These are phyloP conservation scores for Colletotrichum lindemuthianum DNA, from an alignment of 2,329 filamentous ascomycete species.

Conservation along the genomic window DNA sequence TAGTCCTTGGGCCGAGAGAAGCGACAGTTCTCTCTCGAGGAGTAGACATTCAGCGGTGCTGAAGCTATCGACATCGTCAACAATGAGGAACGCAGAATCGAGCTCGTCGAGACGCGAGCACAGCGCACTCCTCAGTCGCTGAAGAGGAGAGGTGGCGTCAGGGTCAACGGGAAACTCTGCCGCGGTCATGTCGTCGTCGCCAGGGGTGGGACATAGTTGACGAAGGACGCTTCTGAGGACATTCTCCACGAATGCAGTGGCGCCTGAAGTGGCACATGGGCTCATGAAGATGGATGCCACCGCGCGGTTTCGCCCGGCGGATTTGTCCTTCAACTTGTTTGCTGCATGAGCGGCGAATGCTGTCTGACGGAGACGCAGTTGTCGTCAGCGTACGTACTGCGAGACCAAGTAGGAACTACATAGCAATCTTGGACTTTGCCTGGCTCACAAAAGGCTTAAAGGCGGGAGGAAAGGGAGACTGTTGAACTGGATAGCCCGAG, in stretches of 20 bases:
- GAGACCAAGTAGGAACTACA: no score
- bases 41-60: constrained; percentile 3
- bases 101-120: constrained; percentile 12
- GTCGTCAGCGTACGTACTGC: no score
- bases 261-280: background rate
- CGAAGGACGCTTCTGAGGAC: background rate
- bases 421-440: no score
- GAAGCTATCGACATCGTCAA: constrained; percentile 11
- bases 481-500: no score
- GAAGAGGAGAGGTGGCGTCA: constrained; percentile 24
- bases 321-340: background rate
- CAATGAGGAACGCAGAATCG: constrained; percentile 1
- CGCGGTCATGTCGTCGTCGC: background rate
- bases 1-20: background rate
- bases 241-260: background rate
- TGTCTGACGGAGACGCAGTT: background rate
- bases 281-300: background rate
- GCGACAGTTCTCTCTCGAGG: constrained; percentile 13
- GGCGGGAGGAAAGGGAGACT: no score
- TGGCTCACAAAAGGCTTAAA: no score
- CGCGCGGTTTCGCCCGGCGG: background rate
- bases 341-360: background rate
- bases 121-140: constrained; percentile 9
- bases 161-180: constrained; percentile 7
- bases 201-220: constrained; percentile 4